These are phyloP conservation scores for Obelidium mucronatum DNA, from an alignment of 192 early-diverging fungal genomes.

Conservation along the genomic window DNA sequence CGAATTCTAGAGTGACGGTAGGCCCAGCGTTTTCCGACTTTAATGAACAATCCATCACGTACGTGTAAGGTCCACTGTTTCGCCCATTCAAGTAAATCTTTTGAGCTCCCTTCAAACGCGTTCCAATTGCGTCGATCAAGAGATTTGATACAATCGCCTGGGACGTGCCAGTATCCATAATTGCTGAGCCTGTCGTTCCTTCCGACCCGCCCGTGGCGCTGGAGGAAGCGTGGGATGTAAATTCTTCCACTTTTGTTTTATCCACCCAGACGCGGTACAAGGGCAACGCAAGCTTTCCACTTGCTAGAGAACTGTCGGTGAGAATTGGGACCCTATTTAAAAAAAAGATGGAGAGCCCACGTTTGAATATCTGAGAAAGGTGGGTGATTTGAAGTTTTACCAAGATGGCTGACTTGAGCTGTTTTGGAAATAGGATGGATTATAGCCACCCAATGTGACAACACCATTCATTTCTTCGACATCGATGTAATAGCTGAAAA, in stretches of 20 bases:
- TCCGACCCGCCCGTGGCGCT: not conserved
- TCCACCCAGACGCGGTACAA: not conserved
- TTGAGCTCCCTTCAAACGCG: not conserved
- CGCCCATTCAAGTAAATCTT: not conserved
- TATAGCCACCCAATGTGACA: slow-evolving; percentile 22
- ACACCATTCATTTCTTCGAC: not conserved
- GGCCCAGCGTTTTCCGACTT: slow-evolving; percentile 27
- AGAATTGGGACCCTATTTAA: not conserved
- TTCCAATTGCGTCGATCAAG: not conserved
- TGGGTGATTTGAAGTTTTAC: not conserved
- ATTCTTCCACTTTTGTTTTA: not conserved
- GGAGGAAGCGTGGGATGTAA: slow-evolving; percentile 1
- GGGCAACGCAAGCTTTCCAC: slow-evolving; percentile 18
- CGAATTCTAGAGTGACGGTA: slow-evolving; percentile 10
- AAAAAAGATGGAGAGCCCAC: not conserved
- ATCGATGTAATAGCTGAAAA: slow-evolving; percentile 9
- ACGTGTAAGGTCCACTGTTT: not conserved
- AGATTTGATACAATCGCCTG: slow-evolving; percentile 14
- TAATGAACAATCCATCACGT: not conserved
- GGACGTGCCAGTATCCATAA: slow-evolving; percentile 25
- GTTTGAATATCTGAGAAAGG: not conserved
- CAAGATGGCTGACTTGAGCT: not conserved
- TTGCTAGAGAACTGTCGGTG: not conserved
- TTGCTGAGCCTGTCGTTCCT: slow-evolving; percentile 24
- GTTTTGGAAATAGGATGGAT: slow-evolving; percentile 1